Conservation (phyloP, 1,284 basidiomycete genomes). For the Trichosporon faecale region DNA sequence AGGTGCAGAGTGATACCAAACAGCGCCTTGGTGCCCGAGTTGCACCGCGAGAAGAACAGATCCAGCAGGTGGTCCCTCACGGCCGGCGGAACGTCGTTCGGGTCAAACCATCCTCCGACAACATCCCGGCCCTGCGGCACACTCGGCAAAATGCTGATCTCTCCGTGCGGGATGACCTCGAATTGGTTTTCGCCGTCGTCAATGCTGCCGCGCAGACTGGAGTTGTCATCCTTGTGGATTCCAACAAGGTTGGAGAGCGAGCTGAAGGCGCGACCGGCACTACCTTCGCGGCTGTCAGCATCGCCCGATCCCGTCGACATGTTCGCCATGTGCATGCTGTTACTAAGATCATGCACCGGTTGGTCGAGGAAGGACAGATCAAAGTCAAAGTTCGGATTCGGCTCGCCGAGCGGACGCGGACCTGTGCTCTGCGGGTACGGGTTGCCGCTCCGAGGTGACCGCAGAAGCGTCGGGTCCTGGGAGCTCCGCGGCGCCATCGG, state of each 20-base stretch:
- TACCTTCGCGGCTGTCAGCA: not conserved
- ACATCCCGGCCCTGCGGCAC: constrained; percentile 26
- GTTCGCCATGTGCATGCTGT: constrained; percentile 16
- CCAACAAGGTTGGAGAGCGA: not conserved
- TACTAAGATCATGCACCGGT: constrained; percentile 21
- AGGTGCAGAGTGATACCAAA: constrained; percentile 25
- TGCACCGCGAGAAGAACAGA: constrained; percentile 29
- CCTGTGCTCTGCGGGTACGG: constrained; percentile 24
- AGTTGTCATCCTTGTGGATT: constrained; percentile 9
- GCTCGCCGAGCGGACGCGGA: constrained; percentile 22
- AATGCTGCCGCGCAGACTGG: constrained; percentile 3
- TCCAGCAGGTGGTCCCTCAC: constrained; percentile 40
- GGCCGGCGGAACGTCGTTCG: constrained; percentile 34
- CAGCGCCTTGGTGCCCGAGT: constrained; percentile 8
- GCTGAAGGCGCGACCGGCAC: not conserved
- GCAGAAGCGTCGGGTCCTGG: not conserved
- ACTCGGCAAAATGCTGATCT: constrained; percentile 18
- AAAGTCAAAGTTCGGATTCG: constrained; percentile 23
- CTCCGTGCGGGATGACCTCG: constrained; percentile 13
- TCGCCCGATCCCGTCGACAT: not conserved
- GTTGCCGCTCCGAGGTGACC: not conserved
- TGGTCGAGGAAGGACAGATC: constrained; percentile 28
- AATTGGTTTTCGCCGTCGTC: constrained; percentile 9
- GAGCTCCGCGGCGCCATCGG: not conserved
- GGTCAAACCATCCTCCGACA: constrained; percentile 41